These are phyloP conservation scores for Cercophora newfieldiana DNA, from an alignment of 495 filamentous ascomycete genomes.

Conservation along the genomic window DNA sequence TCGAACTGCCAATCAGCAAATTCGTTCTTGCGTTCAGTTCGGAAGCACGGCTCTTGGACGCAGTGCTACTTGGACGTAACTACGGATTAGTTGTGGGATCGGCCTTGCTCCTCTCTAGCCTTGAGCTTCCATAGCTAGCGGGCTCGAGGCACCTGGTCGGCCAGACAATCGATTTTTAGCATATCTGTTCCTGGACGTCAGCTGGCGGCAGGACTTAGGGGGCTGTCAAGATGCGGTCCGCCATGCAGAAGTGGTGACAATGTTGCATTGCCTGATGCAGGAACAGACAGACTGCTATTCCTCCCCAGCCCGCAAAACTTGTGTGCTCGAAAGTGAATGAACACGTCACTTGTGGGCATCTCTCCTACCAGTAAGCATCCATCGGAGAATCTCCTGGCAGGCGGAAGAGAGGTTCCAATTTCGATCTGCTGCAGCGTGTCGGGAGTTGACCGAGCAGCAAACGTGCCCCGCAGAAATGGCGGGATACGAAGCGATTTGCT, in stretches of 20 bases:
- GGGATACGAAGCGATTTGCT: conserved; percentile 8
- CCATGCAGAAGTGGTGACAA: conserved; percentile 16
- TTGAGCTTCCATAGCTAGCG: too few relatives aligned
- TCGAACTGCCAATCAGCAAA: conserved; percentile 8
- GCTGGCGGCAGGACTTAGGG: not conserved
- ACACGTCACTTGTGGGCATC: conserved; percentile 10
- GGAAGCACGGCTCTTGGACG: not conserved
- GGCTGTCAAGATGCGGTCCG: not conserved
- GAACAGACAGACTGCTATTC: conserved; percentile 20
- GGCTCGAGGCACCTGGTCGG: not conserved
- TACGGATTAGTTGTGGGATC: not conserved
- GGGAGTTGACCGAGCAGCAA: conserved; percentile 13
- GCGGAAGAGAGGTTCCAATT: not conserved
- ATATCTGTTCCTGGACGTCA: not conserved
- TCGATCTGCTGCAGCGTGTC: conserved; percentile 2
- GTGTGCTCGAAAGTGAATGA: not conserved
- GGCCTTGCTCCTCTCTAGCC: too few relatives aligned
- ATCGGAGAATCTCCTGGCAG: not conserved
- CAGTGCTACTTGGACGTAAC: not conserved
- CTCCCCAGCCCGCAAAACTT: not conserved
- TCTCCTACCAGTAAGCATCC: not conserved
- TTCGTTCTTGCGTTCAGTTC: not conserved
- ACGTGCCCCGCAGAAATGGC: too few relatives aligned
- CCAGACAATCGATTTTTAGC: not conserved
- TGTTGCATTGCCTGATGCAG: conserved; percentile 31